Evolutionary conservation across 2,329 filamentous ascomycete genomes (phyloP), one percentile per base, ranked within the genome.

Genomic region (Dothideomycetidae sp.): DNA sequence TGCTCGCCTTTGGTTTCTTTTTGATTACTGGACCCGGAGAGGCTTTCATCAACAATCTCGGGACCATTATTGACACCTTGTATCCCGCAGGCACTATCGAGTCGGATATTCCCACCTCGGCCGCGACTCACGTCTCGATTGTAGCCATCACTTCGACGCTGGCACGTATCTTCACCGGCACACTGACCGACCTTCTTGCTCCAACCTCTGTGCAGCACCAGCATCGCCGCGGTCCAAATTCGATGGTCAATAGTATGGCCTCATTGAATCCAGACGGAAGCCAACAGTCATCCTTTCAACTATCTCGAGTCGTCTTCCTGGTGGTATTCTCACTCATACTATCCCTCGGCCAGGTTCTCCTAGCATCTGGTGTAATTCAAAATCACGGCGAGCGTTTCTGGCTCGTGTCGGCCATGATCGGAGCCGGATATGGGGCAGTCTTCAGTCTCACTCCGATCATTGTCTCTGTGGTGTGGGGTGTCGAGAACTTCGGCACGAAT

Each of bases 401-500:
- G 71, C 60, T 88, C 33, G 81, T 93, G 5, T 92, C 84, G 0
- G 73, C 79, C 0, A 68, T 86, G 1, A 75, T 98, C 5, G 90
- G 90, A 5, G 78, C 85, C 1, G 90, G 90, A 31, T 96, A 98
- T 53, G 90, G 90, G 31, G 86, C 86, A 19, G 74, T 86, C 14
- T 98, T 96, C 63, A 81, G 75, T 33, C 70, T 96, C 4, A 81
- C 81, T 0, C 90, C 90, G 2, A 86, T 96, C 46, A 82, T 96
- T 40, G 80, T 94, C 48, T 84, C 78, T n/a, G 85, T 94, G 7
- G 88, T 98, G 31, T 98, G 90, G 90, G 90, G 90, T 16, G 85
- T 93, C 0, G 86, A 96, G 63, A 98, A 96, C 56, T 96, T 98
- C 54, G 90, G 84, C 41, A 98, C 90, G 0, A 96, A 98, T 51